These are phyloP conservation scores for Teratosphaeria pseudoeucalypti DNA, from an alignment of 2,329 filamentous ascomycete species.

Conservation along the genomic window DNA sequence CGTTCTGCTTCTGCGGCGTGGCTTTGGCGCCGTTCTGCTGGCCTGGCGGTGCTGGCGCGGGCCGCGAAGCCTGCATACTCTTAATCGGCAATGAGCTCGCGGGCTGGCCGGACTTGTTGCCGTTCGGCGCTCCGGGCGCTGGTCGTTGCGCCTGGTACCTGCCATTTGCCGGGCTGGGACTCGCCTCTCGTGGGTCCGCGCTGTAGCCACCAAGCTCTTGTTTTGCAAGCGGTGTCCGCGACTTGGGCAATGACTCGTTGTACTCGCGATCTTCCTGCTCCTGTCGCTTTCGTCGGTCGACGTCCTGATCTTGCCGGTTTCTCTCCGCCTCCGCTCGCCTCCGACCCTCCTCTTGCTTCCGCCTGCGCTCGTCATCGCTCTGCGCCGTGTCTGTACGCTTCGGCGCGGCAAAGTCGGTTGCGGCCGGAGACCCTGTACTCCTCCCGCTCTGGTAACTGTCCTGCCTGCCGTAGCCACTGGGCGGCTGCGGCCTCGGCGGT, in stretches of 20 bases:
- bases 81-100: conserved; percentile 28
- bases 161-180: conserved; percentile 38
- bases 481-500: conserved; percentile 37
- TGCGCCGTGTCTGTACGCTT: conserved; percentile 25
- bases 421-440: conserved; percentile 6
- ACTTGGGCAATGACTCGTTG: conserved; percentile 79
- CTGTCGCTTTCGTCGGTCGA: conserved; percentile 43
- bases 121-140: conserved; percentile 47
- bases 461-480: conserved; percentile 32
- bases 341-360: conserved; percentile 30
- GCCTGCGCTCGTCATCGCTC: conserved; percentile 25
- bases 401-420: conserved; percentile 15
- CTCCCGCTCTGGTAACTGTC: conserved; percentile 34
- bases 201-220: conserved; percentile 72
- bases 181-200: conserved; percentile 32
- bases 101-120: conserved; percentile 17
- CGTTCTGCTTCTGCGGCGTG: conserved; percentile 19
- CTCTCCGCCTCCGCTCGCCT: conserved; percentile 29
- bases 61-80: conserved; percentile 58
- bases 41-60: conserved; percentile 23
- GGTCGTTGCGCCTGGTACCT: conserved; percentile 80
- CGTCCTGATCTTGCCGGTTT: conserved; percentile 34
- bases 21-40: conserved; percentile 17
- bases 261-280: conserved; percentile 66
- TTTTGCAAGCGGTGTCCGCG: conserved; percentile 68